Evolutionary conservation across 768 basidiomycete species (phyloP), one percentile per base, ranked within the genome.

Genomic region (Kwoniella heveanensis): DNA sequence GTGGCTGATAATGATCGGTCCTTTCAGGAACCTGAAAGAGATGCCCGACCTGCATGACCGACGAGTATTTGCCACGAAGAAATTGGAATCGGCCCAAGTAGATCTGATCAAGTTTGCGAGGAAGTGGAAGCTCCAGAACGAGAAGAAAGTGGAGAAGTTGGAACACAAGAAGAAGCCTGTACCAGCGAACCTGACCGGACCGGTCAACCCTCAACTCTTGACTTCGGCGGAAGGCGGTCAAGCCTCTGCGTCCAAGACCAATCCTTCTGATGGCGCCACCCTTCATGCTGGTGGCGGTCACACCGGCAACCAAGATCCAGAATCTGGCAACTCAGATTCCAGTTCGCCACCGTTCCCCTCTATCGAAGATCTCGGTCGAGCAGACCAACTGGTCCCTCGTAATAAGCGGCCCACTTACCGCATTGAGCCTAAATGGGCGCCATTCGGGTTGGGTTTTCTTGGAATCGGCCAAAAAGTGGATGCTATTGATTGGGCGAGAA

Each of bases 21-120:
- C 17, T 17, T 17, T 39, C 66, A 89, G 90, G 53, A 85, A 97
- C 73, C 83, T 97, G 27, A 91, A 91, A 77, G 88, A 91, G 10
- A 84, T 99, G 54, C 93, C 93, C 0, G 87, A 89, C 46, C 74
- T 91, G 21, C 90, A 90, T 71, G 87, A 93, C 32, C 85, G 89
- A 36, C 88, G 92, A 22, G 77, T 88, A 17, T 83, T 83, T 2
- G 91, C 91, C 0, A 87, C 85, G 69, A 83, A 83, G 63, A 91
- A 90, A 79, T 86, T 99, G 55, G 95, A 99, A 78, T 84, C 85
- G 1, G 93, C 92, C 0, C 91, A 95, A 81, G 92, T 89, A 1
- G 74, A 83, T 0, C 82, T 97, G 1, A 81, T 97, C 65, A 85
- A 86, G 64, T 88, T 85, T 9, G 92, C 93, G 0, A 82, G 86